Base-by-base conservation (phyloP, 2,329 filamentous ascomycete genomes). In the Venturia asperata region DNA sequence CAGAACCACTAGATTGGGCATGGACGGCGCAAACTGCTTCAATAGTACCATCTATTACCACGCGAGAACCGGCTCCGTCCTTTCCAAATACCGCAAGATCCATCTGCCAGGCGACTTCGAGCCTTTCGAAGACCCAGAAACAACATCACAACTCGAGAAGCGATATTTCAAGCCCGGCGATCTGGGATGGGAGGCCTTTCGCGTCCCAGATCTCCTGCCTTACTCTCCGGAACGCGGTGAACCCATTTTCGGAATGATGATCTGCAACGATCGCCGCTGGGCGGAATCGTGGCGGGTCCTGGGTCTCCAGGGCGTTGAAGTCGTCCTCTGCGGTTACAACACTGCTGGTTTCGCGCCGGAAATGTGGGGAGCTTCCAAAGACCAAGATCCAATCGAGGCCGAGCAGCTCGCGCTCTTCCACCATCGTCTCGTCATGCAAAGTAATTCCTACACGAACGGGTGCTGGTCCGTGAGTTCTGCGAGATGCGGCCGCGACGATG, bases 191-290 rank as follows among this genome's bases (percentile, higher is more conserved):
- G 71, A 78, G 60, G 80, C 80, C 0, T 83, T 83, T 65, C 75
- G 81, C 41, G 78, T 75, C 0, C 79, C 80, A 0, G 76, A 74
- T 1, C 72, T 82, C 7, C 68, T 81, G 1, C 62, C 69, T 0
- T 72, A 69, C 45, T 71, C 68, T 5, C 63, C 70, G 73, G 74
- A 10, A 76, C 75, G 65, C 79, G 78, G 78, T 0, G 80, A 83
- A 67, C 78, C 80, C 3, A 81, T 83, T 52, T 65, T 82, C 41
- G 74, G 82, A 13, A 82, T 82, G 80, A 76, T 83, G 72, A 82
- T 83, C 65, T 83, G 81, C 72, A 83, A 83, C 67, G 81, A 83
- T 70, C 71, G 81, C 5, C 74, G 81, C 15, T 83, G 81, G 82
- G 74, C 78, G 0, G 81, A 83, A 68, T 76, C 76, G 3, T 83